Evolutionary conservation across 106 monocot genomes (phyloP), one percentile per base, ranked within the genome.

Genomic region (Dendrobium officinale): DNA sequence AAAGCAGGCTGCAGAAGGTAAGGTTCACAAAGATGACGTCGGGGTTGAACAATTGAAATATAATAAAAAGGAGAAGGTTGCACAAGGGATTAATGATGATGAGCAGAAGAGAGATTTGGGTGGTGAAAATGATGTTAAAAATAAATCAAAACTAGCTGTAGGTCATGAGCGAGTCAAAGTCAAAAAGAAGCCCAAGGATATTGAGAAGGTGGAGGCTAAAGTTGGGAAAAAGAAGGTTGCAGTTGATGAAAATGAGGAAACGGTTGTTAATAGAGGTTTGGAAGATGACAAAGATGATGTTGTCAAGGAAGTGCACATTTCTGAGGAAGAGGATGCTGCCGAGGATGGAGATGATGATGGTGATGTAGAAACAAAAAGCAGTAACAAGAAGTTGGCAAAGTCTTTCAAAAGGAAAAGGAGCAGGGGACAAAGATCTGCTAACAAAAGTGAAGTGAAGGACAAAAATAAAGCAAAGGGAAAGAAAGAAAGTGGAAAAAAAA

Each of bases 401-500:
- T 26, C 76, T 76, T 76, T 15, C 4, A 76, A 47, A 76, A 51
- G 13, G 24, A 47, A 78, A 78, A 37, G 58, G 58, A 19, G 17
- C 26, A 27, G 41, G 61, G 44, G 37, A 27, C 19, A 49, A 49
- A 49, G 76, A 27, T 8, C 22, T 76, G 11, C 3, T 6, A 49
- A 44, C 6, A 44, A 76, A 76, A 24, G 51, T 8, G 40, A 61
- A 78, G 40, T 22, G 9, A 78, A 58, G 78, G 61, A 42, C 17
- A 61, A 55, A 40, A 41, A 2, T 4, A 37, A 81, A 42, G 29
- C 42, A 76, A 76, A 76, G 49, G 61, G 59, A 75, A 81, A 81
- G 19, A 81, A 59, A 43, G 75, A 81, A 45, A 66, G 59, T 76
- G 75, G 10, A 48, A 43, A 76, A 47, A 66, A 75, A 43, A 19